A percentile compares a stretch with the other conserved stretches of the same genome.
Evolutionary conservation across 768 basidiomycete genomes (phyloP).

Genomic region (Termitomyces sp.): DNA sequence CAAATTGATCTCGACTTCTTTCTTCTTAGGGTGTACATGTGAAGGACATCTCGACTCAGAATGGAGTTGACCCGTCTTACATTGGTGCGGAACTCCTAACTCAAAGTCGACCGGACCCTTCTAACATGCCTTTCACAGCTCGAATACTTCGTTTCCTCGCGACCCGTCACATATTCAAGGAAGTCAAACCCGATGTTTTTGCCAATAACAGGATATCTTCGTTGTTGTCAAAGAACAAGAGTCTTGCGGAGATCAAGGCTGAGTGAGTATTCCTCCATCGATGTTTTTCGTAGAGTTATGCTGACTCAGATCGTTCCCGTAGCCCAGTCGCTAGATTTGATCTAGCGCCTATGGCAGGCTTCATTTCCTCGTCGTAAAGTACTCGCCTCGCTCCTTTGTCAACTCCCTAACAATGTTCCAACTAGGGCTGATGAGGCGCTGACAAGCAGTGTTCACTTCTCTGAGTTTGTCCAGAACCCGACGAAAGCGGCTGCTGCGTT

Average conservation of each 20-base stretch:
- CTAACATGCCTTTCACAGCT: constrained; percentile 4
- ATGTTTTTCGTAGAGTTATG: not conserved
- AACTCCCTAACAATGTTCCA: not conserved
- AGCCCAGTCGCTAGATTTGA: constrained; percentile 18
- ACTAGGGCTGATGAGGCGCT: constrained; percentile 21
- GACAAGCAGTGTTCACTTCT: constrained; percentile 12
- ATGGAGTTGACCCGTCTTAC: constrained; percentile 23
- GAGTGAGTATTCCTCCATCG: constrained; percentile 17
- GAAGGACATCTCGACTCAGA: constrained; percentile 28
- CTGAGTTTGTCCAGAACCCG: constrained; percentile 17
- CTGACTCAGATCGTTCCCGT: not conserved
- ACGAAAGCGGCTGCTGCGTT: constrained; percentile 17
- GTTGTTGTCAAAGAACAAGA: constrained; percentile 24
- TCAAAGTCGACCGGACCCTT: not conserved
- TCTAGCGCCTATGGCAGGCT: constrained; percentile 13
- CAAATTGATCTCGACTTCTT: not conserved
- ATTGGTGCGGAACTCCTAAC: constrained; percentile 21
- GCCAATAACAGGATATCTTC: constrained; percentile 23
- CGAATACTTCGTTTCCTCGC: constrained; percentile 21
- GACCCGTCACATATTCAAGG: constrained; percentile 20
- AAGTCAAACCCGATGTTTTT: constrained; percentile 22
- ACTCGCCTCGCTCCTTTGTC: not conserved
- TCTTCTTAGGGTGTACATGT: constrained; percentile 26
- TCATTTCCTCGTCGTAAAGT: constrained; percentile 16
- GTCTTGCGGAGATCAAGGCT: constrained; percentile 20